Conservation (phyloP, 169 alveolate genomes). For the Plasmodium sp. region DNA sequence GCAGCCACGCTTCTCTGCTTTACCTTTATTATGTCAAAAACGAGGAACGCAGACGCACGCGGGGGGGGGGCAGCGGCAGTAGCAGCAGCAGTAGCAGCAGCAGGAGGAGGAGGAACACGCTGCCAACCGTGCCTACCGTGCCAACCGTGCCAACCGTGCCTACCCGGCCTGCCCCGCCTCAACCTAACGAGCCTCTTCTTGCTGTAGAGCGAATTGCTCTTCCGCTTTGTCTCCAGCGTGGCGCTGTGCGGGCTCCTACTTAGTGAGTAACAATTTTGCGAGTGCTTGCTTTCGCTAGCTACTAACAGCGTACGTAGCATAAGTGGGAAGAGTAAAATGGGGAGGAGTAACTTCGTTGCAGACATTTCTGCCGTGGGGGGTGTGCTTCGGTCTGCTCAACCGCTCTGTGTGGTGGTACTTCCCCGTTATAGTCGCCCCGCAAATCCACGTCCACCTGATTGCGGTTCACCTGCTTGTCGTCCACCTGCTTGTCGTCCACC, state of each 20-base stretch:
- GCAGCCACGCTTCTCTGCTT: background rate
- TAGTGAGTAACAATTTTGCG: constrained; percentile 2
- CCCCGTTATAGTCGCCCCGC: background rate
- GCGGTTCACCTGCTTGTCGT: background rate
- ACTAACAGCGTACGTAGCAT: constrained; percentile 3
- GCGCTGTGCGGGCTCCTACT: background rate
- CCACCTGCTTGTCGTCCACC: too few species aligned
- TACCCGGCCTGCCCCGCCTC: background rate
- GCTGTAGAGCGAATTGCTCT: background rate
- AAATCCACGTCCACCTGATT: background rate
- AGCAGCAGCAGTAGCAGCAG: too few species aligned
- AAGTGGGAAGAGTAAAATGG: background rate
- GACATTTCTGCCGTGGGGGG: constrained; percentile 31
- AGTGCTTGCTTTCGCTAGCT: constrained; percentile 10
- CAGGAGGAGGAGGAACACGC: too few species aligned
- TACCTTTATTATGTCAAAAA: constrained; percentile 66
- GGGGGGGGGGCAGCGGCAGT: too few species aligned
- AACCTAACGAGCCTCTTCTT: background rate
- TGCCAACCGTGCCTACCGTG: too few species aligned
- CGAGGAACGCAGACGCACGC: constrained; percentile 17
- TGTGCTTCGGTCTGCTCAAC: background rate
- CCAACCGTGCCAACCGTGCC: too few species aligned
- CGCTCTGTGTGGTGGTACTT: background rate
- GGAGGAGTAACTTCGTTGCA: constrained; percentile 1
- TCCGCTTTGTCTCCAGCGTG: background rate